Base-by-base conservation (phyloP, 352 stramenopile genomes). In the Phytophthora constricta region DNA sequence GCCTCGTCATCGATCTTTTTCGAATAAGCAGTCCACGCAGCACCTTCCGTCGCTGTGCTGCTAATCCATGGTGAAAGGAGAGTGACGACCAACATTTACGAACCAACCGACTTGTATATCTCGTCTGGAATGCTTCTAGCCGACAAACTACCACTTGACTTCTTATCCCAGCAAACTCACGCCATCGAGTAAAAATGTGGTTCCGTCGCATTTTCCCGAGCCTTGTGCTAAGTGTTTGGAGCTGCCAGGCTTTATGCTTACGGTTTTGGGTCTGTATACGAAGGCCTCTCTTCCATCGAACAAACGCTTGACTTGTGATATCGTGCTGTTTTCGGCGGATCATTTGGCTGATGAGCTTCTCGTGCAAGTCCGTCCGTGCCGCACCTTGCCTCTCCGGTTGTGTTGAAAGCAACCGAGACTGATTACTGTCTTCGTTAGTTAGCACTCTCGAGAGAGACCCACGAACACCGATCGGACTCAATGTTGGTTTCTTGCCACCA, bases 261-360 rank as follows among this genome's bases (percentile, higher is more conserved):
- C 77, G 82, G 5, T 73, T 65, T 47, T 89, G 74, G 13, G 41
- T 55, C 20, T 92, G 79, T n/a, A 87, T 67, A 20, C 67, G 80
- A 37, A 93, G 66, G 11, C 80, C 84, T 27, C 76, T 74, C 19
- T 74, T 68, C 84, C 84, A 93, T 5, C 66, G 58, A 14, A 85
- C 60, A n/a, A 90, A 87, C 1, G 51, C 58, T 42, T 80, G 63
- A n/a, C 41, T 65, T 8, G 84, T 25, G 13, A 79, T 62, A 20
- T 89, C 72, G 19, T 76, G 83, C 4, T 68, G 66, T 41, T 82
- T 80, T 5, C 67, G 58, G 10, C 47, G 72, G 20, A 91, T 74
- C 16, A 54, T 84, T 31, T 87, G 73, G 41, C 84, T 71, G 49
- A 92, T 90, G 9, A 89, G 68, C 53, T 91, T 79, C 25, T 88